Conservation (phyloP, 148 eudicot species). For the Rhododendron mucronatum region DNA sequence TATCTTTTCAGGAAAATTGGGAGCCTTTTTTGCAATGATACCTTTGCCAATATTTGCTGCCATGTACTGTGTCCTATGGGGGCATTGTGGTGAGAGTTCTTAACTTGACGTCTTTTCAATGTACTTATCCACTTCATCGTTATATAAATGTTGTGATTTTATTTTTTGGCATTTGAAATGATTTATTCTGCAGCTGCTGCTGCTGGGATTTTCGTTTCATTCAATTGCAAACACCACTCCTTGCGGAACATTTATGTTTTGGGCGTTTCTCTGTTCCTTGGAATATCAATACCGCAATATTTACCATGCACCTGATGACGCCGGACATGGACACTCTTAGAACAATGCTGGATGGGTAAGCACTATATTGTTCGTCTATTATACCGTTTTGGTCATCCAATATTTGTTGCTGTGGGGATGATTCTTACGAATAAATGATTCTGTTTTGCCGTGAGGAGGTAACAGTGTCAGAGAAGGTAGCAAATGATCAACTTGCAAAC, state of each 20-base stretch:
- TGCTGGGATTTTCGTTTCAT: conserved; percentile 66
- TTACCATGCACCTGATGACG: conserved; percentile 42
- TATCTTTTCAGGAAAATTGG: conserved; percentile 72
- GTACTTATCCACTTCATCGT: background rate
- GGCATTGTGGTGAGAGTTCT: conserved; percentile 74
- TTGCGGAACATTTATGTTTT: conserved; percentile 82
- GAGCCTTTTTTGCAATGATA: conserved; percentile 88
- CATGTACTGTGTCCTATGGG: conserved; percentile 66
- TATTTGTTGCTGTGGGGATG: background rate
- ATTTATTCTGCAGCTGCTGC: conserved; percentile 68
- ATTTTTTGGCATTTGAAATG: background rate
- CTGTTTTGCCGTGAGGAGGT: background rate
- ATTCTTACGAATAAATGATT: background rate
- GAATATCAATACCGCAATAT: conserved; percentile 86
- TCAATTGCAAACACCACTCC: conserved; percentile 71
- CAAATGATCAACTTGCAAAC: background rate
- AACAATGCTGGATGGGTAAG: conserved; percentile 86
- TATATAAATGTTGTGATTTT: background rate
- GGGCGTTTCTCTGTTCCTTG: conserved; percentile 83
- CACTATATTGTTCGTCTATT: background rate
- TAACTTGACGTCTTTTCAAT: background rate
- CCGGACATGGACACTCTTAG: conserved; percentile 71
- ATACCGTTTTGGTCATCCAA: background rate
- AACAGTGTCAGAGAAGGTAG: background rate
- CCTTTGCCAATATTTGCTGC: conserved; percentile 97